phyloP scores from a whole-genome alignment of 148 eudicot species.

The Rhododendron ovatum region DNA sequence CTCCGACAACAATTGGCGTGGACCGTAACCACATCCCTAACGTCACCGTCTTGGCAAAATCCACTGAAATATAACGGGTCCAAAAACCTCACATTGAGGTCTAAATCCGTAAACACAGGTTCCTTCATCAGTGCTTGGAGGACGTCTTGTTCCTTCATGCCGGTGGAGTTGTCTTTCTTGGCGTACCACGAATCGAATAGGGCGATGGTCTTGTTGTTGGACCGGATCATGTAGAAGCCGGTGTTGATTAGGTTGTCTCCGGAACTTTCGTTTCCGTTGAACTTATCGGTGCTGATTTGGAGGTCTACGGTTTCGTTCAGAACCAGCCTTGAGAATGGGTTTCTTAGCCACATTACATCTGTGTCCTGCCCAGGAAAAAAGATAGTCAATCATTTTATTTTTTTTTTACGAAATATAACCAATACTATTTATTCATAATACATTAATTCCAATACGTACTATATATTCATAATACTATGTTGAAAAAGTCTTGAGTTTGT shows the following conservation, averaged over 20 bases:
- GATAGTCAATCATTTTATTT: no score
- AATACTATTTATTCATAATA: no score
- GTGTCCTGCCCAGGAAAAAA: constrained; percentile 37
- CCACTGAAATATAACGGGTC: constrained; percentile 63
- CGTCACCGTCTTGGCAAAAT: constrained; percentile 54
- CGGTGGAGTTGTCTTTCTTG: constrained; percentile 41
- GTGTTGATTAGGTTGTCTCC: constrained; percentile 51
- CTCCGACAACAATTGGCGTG: constrained; percentile 84
- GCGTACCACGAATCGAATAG: constrained; percentile 62
- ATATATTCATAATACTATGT: background rate
- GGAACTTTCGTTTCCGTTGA: constrained; percentile 41
- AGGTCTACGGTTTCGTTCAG: constrained; percentile 33
- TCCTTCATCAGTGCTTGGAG: constrained; percentile 23
- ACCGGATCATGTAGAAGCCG: constrained; percentile 65
- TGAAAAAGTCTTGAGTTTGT: background rate
- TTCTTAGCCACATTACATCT: constrained; percentile 66
- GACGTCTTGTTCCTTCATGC: constrained; percentile 74
- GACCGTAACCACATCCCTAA: constrained; percentile 48
- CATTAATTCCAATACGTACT: no score
- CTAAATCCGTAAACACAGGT: constrained; percentile 24
- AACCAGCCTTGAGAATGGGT: constrained; percentile 45
- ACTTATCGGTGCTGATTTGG: constrained; percentile 44
- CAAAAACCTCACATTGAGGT: constrained; percentile 37
- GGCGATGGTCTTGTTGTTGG: constrained; percentile 54
- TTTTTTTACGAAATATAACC: no score